Conservation (phyloP, 73 alveolate genomes). For the Uronychia setigera region DNA sequence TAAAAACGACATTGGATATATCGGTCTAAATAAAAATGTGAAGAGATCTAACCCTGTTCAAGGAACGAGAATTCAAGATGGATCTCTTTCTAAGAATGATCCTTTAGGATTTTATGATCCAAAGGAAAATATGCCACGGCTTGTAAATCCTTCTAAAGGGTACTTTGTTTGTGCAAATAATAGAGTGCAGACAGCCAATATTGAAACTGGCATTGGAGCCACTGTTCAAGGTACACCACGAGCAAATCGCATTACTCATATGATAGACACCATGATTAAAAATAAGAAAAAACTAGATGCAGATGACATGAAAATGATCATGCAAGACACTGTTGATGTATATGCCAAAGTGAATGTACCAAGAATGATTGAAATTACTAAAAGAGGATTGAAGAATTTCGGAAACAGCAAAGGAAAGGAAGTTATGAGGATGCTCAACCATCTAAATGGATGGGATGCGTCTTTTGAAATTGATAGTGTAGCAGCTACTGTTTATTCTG, state of each 20-base stretch:
- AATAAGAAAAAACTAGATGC: conserved; percentile 58
- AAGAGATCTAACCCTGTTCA: conserved; percentile 38
- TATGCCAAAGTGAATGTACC: conserved; percentile 81
- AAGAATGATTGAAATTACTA: conserved; percentile 33
- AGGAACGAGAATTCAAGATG: conserved; percentile 74
- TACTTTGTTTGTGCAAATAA: conserved; percentile 91
- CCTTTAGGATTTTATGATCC: conserved; percentile 62
- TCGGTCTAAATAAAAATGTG: conserved; percentile 62
- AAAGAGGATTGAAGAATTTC: conserved; percentile 34
- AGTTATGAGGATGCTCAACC: neutral
- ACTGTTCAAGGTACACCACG: conserved; percentile 58
- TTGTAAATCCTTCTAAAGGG: conserved; percentile 94
- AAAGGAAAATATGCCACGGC: conserved; percentile 79
- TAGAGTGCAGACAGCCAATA: conserved; percentile 68
- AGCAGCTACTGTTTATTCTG: conserved; percentile 72
- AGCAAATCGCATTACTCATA: conserved; percentile 81
- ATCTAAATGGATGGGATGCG: conserved; percentile 72
- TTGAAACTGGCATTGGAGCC: conserved; percentile 35
- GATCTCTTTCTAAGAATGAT: conserved; percentile 80
- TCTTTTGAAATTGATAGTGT: conserved; percentile 63
- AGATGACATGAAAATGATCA: conserved; percentile 65
- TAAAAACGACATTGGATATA: conserved; percentile 81
- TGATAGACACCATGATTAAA: conserved; percentile 46
- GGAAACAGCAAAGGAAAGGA: neutral
- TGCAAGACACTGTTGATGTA: conserved; percentile 79